Evolutionary conservation across 768 basidiomycete species (phyloP).

Genomic region (Strobilomyces dryophilus): DNA sequence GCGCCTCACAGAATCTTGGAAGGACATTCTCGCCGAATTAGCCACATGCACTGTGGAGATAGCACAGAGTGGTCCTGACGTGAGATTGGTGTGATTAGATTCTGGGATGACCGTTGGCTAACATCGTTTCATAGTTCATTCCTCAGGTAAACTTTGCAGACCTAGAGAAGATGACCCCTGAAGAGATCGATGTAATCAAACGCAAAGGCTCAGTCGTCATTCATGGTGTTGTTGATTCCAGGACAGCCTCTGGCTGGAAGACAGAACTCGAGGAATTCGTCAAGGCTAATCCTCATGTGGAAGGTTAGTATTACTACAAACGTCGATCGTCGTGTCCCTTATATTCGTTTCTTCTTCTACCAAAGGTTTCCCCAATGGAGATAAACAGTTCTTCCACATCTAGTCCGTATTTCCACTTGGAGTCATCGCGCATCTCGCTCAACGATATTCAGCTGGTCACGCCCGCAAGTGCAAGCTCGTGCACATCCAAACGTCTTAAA

Average conservation of each 20-base stretch:
- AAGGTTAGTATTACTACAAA: constrained; percentile 35
- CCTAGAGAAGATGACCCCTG: constrained; percentile 41
- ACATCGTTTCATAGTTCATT: constrained; percentile 40
- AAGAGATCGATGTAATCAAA: constrained; percentile 47
- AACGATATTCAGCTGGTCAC: constrained; percentile 37
- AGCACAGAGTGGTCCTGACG: constrained; percentile 44
- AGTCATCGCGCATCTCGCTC: neutral
- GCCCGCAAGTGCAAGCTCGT: constrained; percentile 62
- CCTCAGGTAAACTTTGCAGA: constrained; percentile 60
- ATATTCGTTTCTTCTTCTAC: neutral
- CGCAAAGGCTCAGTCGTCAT: constrained; percentile 59
- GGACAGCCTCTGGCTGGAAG: constrained; percentile 57
- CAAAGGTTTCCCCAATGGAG: constrained; percentile 47
- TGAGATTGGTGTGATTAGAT: constrained; percentile 22
- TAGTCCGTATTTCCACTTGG: constrained; percentile 44
- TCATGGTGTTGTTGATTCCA: constrained; percentile 53
- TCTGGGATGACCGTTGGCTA: neutral
- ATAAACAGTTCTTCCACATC: constrained; percentile 72
- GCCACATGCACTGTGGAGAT: constrained; percentile 43
- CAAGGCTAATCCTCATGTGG: constrained; percentile 49
- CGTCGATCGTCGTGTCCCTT: neutral
- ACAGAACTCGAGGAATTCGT: constrained; percentile 51
- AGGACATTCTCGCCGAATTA: constrained; percentile 51
- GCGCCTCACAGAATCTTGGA: constrained; percentile 52
- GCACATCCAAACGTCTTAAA: constrained; percentile 63